Conservation (phyloP, 192 early-diverging fungal genomes). For the Pilobolus umbonatus region DNA sequence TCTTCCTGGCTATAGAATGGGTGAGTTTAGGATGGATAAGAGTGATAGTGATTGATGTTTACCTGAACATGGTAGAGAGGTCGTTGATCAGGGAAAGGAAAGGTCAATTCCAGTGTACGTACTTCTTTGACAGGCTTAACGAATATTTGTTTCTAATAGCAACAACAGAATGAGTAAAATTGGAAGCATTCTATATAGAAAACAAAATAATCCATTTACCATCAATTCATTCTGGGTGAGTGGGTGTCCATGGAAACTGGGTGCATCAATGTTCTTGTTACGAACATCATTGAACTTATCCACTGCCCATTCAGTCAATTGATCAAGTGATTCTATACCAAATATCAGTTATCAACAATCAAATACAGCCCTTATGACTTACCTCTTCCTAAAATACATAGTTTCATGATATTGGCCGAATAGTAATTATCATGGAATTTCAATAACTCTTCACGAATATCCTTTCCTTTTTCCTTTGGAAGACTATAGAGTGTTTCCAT, state of each 20-base stretch:
- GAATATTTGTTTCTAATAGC: conserved; percentile 56
- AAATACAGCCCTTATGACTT: no score
- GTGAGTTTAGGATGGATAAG: neutral
- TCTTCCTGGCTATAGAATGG: conserved; percentile 50
- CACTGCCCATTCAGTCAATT: conserved; percentile 79
- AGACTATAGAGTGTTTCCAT: conserved; percentile 73
- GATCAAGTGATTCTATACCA: conserved; percentile 72
- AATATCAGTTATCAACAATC: neutral
- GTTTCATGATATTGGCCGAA: conserved; percentile 93
- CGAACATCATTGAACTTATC: conserved; percentile 71
- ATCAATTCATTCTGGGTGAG: conserved; percentile 65
- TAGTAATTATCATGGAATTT: conserved; percentile 90
- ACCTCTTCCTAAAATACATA: conserved; percentile 81
- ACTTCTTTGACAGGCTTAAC: conserved; percentile 79
- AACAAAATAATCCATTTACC: conserved; percentile 35
- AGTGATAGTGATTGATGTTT: neutral
- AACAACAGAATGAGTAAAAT: neutral
- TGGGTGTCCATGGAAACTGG: conserved; percentile 69
- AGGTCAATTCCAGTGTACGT: conserved; percentile 73
- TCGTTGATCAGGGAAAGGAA: conserved; percentile 81
- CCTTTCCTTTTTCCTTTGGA: conserved; percentile 62
- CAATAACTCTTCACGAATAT: conserved; percentile 79
- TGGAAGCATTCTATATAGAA: neutral
- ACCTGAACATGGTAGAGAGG: conserved; percentile 45
- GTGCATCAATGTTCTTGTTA: conserved; percentile 69